Percentiles rank a stretch among this genome's conserved stretches.
phyloP scores from a whole-genome alignment of 257 asterid species.

The Ajuga chamaepitys region DNA sequence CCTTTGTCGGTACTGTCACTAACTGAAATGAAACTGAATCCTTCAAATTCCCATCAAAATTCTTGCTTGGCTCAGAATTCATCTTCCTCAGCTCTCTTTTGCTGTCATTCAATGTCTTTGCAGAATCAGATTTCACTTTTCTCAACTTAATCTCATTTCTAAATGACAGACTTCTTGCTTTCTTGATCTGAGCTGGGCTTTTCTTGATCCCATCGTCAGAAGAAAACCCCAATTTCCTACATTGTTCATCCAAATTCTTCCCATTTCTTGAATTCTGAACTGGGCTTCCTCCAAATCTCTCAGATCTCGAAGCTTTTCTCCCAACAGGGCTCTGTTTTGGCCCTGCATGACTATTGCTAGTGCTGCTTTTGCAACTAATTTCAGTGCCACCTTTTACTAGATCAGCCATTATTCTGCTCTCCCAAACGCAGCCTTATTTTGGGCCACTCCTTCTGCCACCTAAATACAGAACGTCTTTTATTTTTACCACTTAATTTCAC shows the following conservation, averaged over 20 bases:
- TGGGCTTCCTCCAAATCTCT: conserved; percentile 37
- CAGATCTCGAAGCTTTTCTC: conserved; percentile 61
- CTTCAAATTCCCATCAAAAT: conserved; percentile 8
- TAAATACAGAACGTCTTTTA: conserved; percentile 36
- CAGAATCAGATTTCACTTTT: conserved; percentile 31
- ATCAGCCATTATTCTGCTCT: conserved; percentile 58
- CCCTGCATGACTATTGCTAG: conserved; percentile 17
- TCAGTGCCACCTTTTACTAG: conserved; percentile 51
- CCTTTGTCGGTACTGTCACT: conserved; percentile 20
- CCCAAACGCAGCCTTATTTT: conserved; percentile 78
- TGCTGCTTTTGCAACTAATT: neutral
- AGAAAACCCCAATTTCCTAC: conserved; percentile 20
- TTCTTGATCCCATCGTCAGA: conserved; percentile 32
- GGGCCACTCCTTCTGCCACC: conserved; percentile 29
- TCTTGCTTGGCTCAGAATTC: conserved; percentile 25
- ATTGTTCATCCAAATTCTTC: conserved; percentile 32
- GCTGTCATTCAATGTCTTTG: neutral
- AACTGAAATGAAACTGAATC: conserved; percentile 17
- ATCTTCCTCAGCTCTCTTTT: conserved; percentile 16
- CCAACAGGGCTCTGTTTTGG: conserved; percentile 46
- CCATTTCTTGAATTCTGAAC: conserved; percentile 50
- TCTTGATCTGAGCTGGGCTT: conserved; percentile 36
- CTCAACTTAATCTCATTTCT: conserved; percentile 22
- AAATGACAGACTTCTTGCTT: conserved; percentile 19
- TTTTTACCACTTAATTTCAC: conserved; percentile 11